phyloP scores from a whole-genome alignment of 169 alveolate species.

The Eimeria zaria region DNA sequence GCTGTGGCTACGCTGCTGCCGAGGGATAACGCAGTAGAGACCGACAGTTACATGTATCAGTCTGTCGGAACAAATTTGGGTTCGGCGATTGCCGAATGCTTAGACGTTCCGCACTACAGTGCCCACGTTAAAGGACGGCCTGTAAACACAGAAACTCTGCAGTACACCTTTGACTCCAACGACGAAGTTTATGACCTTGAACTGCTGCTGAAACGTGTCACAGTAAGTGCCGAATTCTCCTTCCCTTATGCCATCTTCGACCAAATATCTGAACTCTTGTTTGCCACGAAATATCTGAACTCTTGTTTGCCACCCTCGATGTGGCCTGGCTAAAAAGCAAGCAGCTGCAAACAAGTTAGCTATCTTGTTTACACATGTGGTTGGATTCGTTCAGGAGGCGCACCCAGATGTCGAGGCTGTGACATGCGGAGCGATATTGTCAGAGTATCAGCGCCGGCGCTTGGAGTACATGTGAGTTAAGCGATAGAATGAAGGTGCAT shows the following conservation, averaged over 20 bases:
- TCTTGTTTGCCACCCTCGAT: neutral
- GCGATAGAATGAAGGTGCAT: neutral
- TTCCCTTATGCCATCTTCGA: neutral
- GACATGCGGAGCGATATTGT: conserved; percentile 98
- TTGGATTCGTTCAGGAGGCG: conserved; percentile 50
- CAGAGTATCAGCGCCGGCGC: conserved; percentile 98
- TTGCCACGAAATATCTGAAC: neutral
- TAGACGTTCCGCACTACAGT: conserved; percentile 76
- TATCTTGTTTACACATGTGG: neutral
- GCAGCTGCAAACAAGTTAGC: neutral
- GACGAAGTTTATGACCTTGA: conserved; percentile 98
- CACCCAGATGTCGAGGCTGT: conserved; percentile 95
- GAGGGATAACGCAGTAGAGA: conserved; percentile 51
- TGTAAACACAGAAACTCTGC: conserved; percentile 90
- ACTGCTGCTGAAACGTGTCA: conserved; percentile 90
- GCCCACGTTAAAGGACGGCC: conserved; percentile 89
- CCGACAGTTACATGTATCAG: conserved; percentile 92
- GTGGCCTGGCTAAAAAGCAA: neutral
- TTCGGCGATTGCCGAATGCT: conserved; percentile 95
- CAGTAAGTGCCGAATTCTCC: conserved; percentile 57
- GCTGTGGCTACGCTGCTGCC: conserved; percentile 87
- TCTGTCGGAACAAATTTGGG: conserved; percentile 97
- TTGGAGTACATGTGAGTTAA: conserved; percentile 97
- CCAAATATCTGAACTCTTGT: neutral
- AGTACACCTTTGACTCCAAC: conserved; percentile 86